These are phyloP conservation scores for Sphagnum contortum DNA, from an alignment of 225 moss, liverwort and hornwort species.

Conservation along the genomic window DNA sequence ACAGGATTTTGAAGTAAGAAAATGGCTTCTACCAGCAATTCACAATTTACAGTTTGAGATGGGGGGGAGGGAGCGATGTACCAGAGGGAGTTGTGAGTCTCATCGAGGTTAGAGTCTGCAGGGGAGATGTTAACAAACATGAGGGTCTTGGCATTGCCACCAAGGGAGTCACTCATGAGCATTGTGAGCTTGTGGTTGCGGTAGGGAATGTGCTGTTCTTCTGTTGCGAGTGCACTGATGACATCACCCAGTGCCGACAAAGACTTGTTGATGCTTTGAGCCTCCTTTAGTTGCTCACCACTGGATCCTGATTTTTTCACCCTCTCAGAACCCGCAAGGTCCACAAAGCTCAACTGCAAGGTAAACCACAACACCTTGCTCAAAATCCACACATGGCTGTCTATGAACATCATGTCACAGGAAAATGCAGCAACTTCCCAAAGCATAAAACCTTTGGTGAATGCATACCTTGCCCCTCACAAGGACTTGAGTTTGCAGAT, in stretches of 20 bases:
- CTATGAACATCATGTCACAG: no score
- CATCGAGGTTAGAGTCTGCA: constrained; percentile 75
- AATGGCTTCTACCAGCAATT: neutral
- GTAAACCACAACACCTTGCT: neutral
- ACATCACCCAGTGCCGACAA: constrained; percentile 89
- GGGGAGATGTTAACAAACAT: constrained; percentile 97
- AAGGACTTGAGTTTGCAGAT: constrained; percentile 85
- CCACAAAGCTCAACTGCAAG: constrained; percentile 87
- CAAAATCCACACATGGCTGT: neutral
- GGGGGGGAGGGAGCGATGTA: constrained; percentile 7
- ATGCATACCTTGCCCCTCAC: constrained; percentile 74
- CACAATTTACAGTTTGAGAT: neutral
- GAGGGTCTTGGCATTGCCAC: constrained; percentile 89
- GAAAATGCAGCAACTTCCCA: no score
- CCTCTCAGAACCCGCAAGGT: constrained; percentile 91
- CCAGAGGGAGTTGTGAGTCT: constrained; percentile 93
- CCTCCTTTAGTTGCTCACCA: constrained; percentile 88
- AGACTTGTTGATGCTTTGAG: constrained; percentile 94
- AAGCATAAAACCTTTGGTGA: no score
- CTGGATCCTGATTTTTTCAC: constrained; percentile 88
- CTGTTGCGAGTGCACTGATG: constrained; percentile 82
- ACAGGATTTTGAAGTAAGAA: no score
- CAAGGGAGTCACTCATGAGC: constrained; percentile 97
- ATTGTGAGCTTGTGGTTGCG: constrained; percentile 93
- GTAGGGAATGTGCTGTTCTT: constrained; percentile 84